These are phyloP conservation scores for Melaleuca quinquenervia DNA, from an alignment of 345 rosid genomes.

Conservation along the genomic window DNA sequence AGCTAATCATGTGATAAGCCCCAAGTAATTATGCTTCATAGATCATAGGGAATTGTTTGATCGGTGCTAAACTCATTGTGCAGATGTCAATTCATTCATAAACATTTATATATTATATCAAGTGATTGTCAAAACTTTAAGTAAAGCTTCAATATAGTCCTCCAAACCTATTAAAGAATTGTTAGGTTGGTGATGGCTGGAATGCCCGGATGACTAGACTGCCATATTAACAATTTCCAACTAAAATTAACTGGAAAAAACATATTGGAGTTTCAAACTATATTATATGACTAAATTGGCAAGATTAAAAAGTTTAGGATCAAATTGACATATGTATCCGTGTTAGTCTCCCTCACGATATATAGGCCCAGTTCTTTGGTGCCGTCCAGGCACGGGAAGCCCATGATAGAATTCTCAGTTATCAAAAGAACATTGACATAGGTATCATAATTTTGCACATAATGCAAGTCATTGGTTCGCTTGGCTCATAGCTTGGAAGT, in stretches of 20 bases:
- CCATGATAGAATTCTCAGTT: too few species aligned
- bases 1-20: not conserved
- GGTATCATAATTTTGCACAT: not conserved
- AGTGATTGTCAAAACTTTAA: not conserved
- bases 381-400: too few species aligned
- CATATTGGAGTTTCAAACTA: not conserved
- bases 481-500: not conserved
- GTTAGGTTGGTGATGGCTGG: not conserved
- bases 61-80: not conserved
- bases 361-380: too few species aligned
- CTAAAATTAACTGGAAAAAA: fast-evolving
- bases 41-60: not conserved
- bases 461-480: not conserved
- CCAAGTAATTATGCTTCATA: not conserved
- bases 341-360: too few species aligned
- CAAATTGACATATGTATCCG: not conserved
- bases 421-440: too few species aligned
- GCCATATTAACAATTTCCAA: not conserved
- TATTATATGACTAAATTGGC: fast-evolving
- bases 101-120: too few species aligned
- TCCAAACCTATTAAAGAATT: not conserved
- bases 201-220: not conserved
- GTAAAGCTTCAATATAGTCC: not conserved
- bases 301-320: not conserved
- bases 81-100: too few species aligned